Evolutionary conservation across 2,329 filamentous ascomycete genomes (phyloP).

Genomic region (Monosporascus sp.): DNA sequence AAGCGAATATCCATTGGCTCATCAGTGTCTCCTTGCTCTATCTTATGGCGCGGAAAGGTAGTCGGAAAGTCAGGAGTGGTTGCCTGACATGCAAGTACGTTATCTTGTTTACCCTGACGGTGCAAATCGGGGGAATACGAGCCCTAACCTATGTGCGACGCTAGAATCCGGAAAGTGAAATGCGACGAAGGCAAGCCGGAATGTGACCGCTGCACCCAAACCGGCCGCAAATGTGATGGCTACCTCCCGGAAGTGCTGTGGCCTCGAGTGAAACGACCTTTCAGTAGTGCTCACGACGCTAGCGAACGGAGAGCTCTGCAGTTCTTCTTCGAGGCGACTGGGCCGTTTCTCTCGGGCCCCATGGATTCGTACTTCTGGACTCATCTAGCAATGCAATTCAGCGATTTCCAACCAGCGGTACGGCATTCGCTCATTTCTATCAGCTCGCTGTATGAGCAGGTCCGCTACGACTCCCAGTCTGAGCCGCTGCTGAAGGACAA

Average conservation of each 20-base stretch:
- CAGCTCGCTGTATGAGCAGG: conserved; percentile 34
- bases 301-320: conserved; percentile 29
- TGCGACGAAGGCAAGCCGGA: conserved; percentile 23
- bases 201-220: conserved; percentile 21
- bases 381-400: conserved; percentile 32
- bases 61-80: conserved; percentile 20
- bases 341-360: conserved; percentile 30
- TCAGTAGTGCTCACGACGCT: conserved; percentile 17
- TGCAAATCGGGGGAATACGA: background rate
- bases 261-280: conserved; percentile 29
- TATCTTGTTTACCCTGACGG: background rate
- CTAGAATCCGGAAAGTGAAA: conserved; percentile 23
- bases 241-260: conserved; percentile 25
- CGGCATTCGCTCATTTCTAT: conserved; percentile 35
- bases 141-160: background rate
- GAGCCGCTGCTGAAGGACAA: conserved; percentile 12
- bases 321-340: conserved; percentile 33
- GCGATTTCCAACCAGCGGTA: conserved; percentile 31
- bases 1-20: background rate
- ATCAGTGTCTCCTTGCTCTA: background rate
- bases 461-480: conserved; percentile 9
- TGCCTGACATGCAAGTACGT: conserved; percentile 20
- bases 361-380: conserved; percentile 37
- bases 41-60: conserved; percentile 22
- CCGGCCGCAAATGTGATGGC: conserved; percentile 29